These are phyloP conservation scores for Penicillium cinerascens DNA, from an alignment of 495 filamentous ascomycete genomes.

Conservation along the genomic window DNA sequence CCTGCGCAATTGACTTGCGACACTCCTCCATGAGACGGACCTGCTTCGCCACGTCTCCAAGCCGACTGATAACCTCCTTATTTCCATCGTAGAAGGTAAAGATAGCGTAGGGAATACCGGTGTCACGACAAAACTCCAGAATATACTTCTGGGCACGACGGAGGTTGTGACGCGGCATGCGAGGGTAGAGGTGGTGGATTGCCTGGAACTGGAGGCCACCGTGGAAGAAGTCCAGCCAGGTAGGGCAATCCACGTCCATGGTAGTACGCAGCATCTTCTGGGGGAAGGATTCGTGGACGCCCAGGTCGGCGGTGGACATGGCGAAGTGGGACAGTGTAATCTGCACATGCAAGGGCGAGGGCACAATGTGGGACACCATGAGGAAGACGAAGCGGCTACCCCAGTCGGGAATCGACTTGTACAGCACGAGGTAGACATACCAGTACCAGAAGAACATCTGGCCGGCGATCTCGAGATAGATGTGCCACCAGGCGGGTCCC, in stretches of 20 bases:
- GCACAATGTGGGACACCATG: constrained; percentile 81
- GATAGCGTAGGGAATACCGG: constrained; percentile 87
- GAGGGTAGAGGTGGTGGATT: constrained; percentile 89
- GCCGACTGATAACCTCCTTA: constrained; percentile 74
- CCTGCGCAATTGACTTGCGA: constrained; percentile 56
- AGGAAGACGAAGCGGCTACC: constrained; percentile 71
- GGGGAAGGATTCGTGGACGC: constrained; percentile 82
- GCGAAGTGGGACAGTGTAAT: constrained; percentile 97
- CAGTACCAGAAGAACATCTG: constrained; percentile 90
- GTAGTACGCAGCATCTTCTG: constrained; percentile 97
- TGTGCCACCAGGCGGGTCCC: constrained; percentile 84
- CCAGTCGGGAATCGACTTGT: constrained; percentile 67
- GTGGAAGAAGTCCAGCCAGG: constrained; percentile 95
- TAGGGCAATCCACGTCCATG: constrained; percentile 95
- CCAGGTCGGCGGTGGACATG: constrained; percentile 92
- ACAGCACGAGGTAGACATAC: constrained; percentile 86
- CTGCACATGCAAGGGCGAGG: constrained; percentile 86
- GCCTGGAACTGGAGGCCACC: constrained; percentile 96
- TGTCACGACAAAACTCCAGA: constrained; percentile 84
- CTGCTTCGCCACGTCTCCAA: constrained; percentile 86
- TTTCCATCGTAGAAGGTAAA: constrained; percentile 95
- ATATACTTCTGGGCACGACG: constrained; percentile 77
- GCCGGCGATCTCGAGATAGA: constrained; percentile 78
- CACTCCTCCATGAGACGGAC: constrained; percentile 85
- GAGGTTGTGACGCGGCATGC: constrained; percentile 94